Conservation (phyloP, 2,329 filamentous ascomycete species). For the Colletotrichum filicis region DNA sequence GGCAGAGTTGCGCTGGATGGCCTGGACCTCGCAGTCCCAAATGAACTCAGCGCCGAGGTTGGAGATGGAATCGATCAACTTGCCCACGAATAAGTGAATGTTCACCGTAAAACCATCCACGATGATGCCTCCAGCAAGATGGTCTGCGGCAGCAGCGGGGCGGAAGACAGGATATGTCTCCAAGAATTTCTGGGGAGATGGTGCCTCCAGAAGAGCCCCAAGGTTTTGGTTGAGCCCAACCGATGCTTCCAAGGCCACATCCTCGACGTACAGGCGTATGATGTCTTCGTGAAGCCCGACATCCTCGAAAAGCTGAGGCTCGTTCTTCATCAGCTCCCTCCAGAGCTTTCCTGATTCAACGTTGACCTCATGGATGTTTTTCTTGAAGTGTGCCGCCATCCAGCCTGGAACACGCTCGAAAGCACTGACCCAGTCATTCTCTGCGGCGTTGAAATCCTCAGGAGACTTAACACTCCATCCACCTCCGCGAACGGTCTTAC, state of each 20-base stretch:
- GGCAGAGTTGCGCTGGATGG: not conserved
- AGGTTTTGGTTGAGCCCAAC: not conserved
- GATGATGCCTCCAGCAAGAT: constrained; percentile 25
- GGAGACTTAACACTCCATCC: not conserved
- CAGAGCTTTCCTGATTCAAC: not conserved
- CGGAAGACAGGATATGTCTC: not conserved
- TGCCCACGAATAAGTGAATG: constrained; percentile 19
- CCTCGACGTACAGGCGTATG: not conserved
- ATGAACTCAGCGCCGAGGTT: not conserved
- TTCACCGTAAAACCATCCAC: constrained; percentile 30
- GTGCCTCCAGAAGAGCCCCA: not conserved
- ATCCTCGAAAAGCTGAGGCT: not conserved
- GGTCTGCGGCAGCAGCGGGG: not conserved
- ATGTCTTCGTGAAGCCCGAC: not conserved
- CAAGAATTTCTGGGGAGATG: not conserved
- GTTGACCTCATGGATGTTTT: not conserved
- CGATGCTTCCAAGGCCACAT: not conserved
- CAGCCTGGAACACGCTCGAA: not conserved
- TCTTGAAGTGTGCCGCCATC: not conserved
- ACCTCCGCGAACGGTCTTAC: not conserved
- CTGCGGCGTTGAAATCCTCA: not conserved
- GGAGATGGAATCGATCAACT: constrained; percentile 21
- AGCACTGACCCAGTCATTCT: not conserved
- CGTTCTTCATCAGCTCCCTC: not conserved
- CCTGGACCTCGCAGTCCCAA: not conserved